Evolutionary conservation across 257 asterid genomes (phyloP), one percentile per base, ranked within the genome.

Genomic region (Capsicum baccatum): DNA sequence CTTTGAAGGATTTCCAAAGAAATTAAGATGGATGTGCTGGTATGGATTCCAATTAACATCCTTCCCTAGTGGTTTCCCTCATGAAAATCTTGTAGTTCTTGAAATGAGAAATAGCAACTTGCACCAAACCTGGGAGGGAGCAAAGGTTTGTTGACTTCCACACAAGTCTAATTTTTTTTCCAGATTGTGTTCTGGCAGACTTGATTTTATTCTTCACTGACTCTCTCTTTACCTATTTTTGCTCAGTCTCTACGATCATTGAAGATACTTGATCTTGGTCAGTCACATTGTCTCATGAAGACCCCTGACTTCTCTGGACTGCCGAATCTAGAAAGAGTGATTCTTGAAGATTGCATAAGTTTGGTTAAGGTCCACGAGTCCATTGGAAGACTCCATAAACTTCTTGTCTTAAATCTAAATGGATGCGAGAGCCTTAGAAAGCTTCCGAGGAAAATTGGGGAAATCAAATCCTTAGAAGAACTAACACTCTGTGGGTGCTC

Each of bases 251-350:
- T 73, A 12, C 56, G 42, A 48, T 83, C 55, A 73, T 60, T 83
- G 86, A 83, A 83, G 73, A 62, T 83, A 35, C 79, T 83, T 59
- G 69, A 83, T 76, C 78, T 83, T 54, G 66, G 86, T 76, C 83
- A 60, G 57, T 83, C 83, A 15, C 86, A 48, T 37, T 9, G 15
- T 42, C 83, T 83, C 67, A 26, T 56, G 47, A 74, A 52, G 58
- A 83, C 86, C 74, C 86, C 83, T 19, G 55, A 83, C 55, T 83
- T 83, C 64, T 83, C 83, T 83, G 86, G 86, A 59, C 55, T 83
- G 52, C 86, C 47, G 21, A 48, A 17, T 83, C 66, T 83, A 6
- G 79, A 74, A 63, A 83, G 37, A 26, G 37, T 83, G 35, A 74
- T 48, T 58, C 83, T 83, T 83, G 81, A 83, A 62, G 55, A 83